Evolutionary conservation across 441 rosid genomes (phyloP).

Genomic region (Adansonia rubrostipa): DNA sequence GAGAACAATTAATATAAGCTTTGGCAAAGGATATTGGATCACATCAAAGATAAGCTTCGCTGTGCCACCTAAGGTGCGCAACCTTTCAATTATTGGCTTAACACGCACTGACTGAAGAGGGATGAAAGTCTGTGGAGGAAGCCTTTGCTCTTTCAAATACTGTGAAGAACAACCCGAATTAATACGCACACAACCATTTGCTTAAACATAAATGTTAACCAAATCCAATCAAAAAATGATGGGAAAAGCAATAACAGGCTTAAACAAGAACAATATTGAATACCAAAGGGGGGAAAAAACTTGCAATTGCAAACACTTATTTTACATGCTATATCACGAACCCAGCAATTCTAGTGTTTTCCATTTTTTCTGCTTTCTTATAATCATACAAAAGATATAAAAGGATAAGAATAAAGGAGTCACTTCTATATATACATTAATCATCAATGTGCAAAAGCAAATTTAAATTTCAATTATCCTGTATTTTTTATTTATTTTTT

Average conservation of each 20-base stretch:
- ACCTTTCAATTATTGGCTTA: slow-evolving; percentile 82
- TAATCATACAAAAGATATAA: not conserved
- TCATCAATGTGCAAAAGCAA: slow-evolving; percentile 9
- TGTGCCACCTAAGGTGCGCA: slow-evolving; percentile 85
- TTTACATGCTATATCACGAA: not conserved
- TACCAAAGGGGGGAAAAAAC: not conserved
- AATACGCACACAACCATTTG: slow-evolving; percentile 4
- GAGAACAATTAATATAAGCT: slow-evolving; percentile 12
- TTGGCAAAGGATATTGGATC: slow-evolving; percentile 89
- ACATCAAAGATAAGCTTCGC: slow-evolving; percentile 88
- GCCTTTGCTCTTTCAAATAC: slow-evolving; percentile 98
- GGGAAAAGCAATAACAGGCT: slow-evolving; percentile 9
- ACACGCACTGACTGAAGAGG: slow-evolving; percentile 97
- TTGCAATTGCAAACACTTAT: slow-evolving; percentile 2
- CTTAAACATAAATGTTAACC: slow-evolving; percentile 8
- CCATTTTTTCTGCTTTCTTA: slow-evolving; percentile 3
- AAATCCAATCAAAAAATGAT: slow-evolving; percentile 5
- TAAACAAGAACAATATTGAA: slow-evolving; percentile 13
- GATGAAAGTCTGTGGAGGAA: slow-evolving; percentile 98
- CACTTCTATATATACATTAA: not conserved
- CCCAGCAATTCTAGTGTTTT: not conserved
- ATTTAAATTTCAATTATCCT: slow-evolving; percentile 5
- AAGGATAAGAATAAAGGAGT: slow-evolving; percentile 8
- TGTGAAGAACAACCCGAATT: slow-evolving; percentile 50
- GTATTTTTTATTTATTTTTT: not conserved